A percentile compares a stretch with the other conserved stretches of the same genome.
These are phyloP conservation scores for Hymenoscyphus repandus DNA, from an alignment of 2,329 filamentous ascomycete species.

Conservation along the genomic window DNA sequence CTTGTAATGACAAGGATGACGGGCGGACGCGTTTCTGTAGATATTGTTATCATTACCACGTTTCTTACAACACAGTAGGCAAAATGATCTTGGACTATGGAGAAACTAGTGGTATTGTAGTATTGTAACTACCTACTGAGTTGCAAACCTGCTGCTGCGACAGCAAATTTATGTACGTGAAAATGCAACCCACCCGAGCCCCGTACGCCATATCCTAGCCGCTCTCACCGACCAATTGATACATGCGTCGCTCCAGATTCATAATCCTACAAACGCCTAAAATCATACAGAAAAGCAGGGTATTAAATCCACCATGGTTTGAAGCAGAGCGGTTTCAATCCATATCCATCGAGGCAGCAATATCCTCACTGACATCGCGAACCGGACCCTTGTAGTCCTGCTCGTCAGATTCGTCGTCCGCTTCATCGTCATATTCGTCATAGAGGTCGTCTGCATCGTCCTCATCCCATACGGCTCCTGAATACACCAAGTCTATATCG, in stretches of 20 bases:
- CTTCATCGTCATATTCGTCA: conserved; percentile 31
- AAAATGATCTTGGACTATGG: too few species aligned
- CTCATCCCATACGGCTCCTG: conserved; percentile 35
- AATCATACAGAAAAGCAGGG: conserved; percentile 12
- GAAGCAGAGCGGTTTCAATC: conserved; percentile 13
- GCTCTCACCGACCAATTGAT: conserved; percentile 10
- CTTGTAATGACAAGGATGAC: too few species aligned
- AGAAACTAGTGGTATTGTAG: too few species aligned
- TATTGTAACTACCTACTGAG: too few species aligned
- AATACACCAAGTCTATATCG: conserved; percentile 36
- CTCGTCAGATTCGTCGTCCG: conserved; percentile 31
- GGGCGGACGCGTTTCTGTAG: too few species aligned
- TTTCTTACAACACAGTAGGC: too few species aligned
- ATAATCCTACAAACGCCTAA: conserved; percentile 16
- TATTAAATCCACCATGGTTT: conserved; percentile 10
- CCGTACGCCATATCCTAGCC: conserved; percentile 4
- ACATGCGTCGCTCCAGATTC: neutral
- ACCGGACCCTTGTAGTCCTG: conserved; percentile 41
- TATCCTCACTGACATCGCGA: conserved; percentile 57
- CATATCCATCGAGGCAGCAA: conserved; percentile 59
- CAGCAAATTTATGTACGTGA: neutral
- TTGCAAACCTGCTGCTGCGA: too few species aligned
- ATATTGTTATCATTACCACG: too few species aligned
- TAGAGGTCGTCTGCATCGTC: conserved; percentile 45
- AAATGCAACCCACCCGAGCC: neutral